Evolutionary conservation across 1,139 yeast species (phyloP).

Genomic region (Yarrowia galli): DNA sequence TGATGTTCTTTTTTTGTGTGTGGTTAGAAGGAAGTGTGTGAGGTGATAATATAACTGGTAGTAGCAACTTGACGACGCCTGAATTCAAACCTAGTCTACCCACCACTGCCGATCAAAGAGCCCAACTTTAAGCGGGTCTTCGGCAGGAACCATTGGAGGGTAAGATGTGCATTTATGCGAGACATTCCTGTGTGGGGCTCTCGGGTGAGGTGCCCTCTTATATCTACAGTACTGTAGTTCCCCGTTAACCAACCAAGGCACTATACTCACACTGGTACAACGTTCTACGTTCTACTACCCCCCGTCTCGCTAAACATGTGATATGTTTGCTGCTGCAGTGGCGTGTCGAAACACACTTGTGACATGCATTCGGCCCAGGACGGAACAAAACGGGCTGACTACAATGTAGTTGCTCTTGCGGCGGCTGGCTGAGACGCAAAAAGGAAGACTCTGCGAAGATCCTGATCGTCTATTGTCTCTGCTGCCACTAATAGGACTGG

Average conservation of each 20-base stretch:
- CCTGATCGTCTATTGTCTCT: constrained; percentile 15
- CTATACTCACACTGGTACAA: too few species aligned
- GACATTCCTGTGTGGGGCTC: neutral
- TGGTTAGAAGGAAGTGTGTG: constrained; percentile 15
- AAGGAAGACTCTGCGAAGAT: neutral
- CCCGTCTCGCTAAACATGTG: constrained; percentile 12
- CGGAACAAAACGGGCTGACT: constrained; percentile 33
- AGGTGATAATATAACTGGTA: constrained; percentile 37
- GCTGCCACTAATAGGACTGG: neutral
- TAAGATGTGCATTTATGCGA: neutral
- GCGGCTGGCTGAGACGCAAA: constrained; percentile 11
- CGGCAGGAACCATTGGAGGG: constrained; percentile 9
- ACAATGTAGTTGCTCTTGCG: constrained; percentile 16
- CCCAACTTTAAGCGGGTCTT: neutral
- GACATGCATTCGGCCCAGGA: constrained; percentile 18
- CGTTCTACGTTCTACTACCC: neutral
- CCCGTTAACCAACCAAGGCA: too few species aligned
- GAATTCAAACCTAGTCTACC: constrained; percentile 23
- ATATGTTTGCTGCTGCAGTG: constrained; percentile 38
- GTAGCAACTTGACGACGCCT: constrained; percentile 38
- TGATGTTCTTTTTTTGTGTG: constrained; percentile 1
- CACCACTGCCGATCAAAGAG: constrained; percentile 20
- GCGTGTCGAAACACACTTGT: constrained; percentile 22
- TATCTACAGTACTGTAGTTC: too few species aligned
- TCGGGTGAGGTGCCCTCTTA: too few species aligned